Evolutionary conservation across 495 filamentous ascomycete genomes (phyloP).

Genomic region (Pyrenula aspistea): DNA sequence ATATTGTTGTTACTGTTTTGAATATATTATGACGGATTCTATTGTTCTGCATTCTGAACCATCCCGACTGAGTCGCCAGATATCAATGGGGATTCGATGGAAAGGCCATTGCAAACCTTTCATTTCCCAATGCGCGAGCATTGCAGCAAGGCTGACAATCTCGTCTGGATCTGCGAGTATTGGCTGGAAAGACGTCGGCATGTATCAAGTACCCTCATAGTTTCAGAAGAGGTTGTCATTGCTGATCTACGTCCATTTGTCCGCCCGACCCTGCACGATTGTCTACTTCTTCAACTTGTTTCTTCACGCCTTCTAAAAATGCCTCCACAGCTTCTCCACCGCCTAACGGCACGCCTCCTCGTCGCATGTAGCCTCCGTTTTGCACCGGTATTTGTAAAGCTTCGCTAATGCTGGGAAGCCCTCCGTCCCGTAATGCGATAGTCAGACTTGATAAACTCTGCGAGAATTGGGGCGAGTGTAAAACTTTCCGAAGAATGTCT

Average conservation of each 20-base stretch:
- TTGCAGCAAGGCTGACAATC: no score
- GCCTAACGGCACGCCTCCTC: conserved; percentile 67
- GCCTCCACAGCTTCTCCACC: conserved; percentile 82
- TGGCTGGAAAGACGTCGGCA: no score
- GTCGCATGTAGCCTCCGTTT: conserved; percentile 67
- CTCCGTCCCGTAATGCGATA: conserved; percentile 82
- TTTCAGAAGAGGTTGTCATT: not conserved
- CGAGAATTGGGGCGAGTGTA: conserved; percentile 82
- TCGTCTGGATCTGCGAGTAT: no score
- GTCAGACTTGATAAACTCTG: conserved; percentile 80
- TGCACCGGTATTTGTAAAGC: conserved; percentile 66
- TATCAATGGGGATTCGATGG: no score
- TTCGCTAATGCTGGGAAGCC: conserved; percentile 77
- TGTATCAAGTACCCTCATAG: no score
- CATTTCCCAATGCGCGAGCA: no score
- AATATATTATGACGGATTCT: no score
- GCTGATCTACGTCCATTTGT: conserved; percentile 1
- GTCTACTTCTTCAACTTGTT: conserved; percentile 42
- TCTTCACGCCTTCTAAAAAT: conserved; percentile 79
- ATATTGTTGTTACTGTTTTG: no score
- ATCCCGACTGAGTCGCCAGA: no score
- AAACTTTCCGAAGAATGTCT: conserved; percentile 63
- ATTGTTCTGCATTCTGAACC: no score
- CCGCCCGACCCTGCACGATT: not conserved
- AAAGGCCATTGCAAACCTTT: no score